Conservation (phyloP, 2,329 filamentous ascomycete species). For the Dactylellina drechsleri region DNA sequence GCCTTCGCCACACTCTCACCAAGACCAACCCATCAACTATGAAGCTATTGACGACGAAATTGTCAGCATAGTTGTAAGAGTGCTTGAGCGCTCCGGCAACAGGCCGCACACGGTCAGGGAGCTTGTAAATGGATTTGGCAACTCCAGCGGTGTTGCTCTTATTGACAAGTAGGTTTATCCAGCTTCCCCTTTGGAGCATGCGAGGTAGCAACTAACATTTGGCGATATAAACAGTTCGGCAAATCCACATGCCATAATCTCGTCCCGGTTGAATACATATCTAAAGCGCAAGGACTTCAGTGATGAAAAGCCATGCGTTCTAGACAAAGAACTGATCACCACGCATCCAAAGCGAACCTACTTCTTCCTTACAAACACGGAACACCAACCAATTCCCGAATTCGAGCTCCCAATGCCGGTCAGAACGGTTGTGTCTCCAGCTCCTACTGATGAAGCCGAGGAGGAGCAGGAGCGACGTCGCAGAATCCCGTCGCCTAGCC, state of each 20-base stretch:
- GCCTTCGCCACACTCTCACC: constrained; percentile 71
- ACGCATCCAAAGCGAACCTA: constrained; percentile 94
- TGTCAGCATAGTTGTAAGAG: constrained; percentile 86
- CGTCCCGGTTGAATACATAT: constrained; percentile 87
- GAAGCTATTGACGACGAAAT: constrained; percentile 93
- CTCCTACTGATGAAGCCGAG: constrained; percentile 80
- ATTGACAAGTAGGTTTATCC: constrained; percentile 83
- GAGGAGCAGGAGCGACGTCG: constrained; percentile 70
- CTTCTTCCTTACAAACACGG: constrained; percentile 91
- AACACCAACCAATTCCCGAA: constrained; percentile 82
- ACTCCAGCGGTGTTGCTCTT: constrained; percentile 60
- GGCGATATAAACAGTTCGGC: constrained; percentile 74
- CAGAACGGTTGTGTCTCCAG: constrained; percentile 80
- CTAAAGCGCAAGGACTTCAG: constrained; percentile 83
- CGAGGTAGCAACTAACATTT: constrained; percentile 55
- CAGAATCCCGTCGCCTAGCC: constrained; percentile 83
- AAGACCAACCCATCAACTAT: constrained; percentile 71
- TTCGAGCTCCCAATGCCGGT: constrained; percentile 68
- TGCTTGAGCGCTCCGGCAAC: constrained; percentile 89
- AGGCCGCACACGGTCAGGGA: constrained; percentile 95
- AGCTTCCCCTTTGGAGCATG: constrained; percentile 50
- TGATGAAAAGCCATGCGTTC: constrained; percentile 79
- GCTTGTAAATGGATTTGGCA: constrained; percentile 68
- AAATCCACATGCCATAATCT: constrained; percentile 94
- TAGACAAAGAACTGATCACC: constrained; percentile 91